phyloP scores from a whole-genome alignment of 148 eudicot genomes.

The Dysphania ambrosioides region DNA sequence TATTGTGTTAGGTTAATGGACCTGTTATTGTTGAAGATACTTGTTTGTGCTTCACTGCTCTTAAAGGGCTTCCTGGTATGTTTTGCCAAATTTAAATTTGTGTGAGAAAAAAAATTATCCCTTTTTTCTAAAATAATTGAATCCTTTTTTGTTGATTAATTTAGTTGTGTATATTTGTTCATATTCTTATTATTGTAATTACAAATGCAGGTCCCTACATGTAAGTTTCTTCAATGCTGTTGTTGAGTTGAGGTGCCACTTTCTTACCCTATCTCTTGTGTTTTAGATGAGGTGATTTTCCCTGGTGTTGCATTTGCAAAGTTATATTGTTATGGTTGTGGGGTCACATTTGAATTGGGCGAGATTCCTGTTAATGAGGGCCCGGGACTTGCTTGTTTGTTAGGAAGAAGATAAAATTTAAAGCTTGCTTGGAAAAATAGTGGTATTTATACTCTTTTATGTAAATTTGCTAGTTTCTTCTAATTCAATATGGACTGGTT shows the following conservation, averaged over 20 bases:
- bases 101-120: not conserved
- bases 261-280: not conserved
- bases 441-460: not conserved
- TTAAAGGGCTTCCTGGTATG: slow-evolving; percentile 89
- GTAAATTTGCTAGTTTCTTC: not conserved
- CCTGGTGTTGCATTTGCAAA: not conserved
- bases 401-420: not conserved
- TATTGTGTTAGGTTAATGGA: slow-evolving; percentile 63
- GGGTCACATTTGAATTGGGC: not conserved
- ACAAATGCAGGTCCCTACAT: slow-evolving; percentile 86
- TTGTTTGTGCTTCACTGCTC: slow-evolving; percentile 88
- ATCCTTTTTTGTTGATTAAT: not conserved
- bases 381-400: not conserved
- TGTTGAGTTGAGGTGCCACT: slow-evolving; percentile 22
- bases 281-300: not conserved
- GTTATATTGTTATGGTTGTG: too few species aligned
- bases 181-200: not conserved
- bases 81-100: not conserved
- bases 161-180: not conserved
- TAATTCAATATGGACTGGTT: slow-evolving; percentile 1
- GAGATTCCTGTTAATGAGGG: not conserved
- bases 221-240: slow-evolving; percentile 49
- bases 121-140: not conserved
- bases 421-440: not conserved
- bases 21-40: slow-evolving; percentile 96